Conservation (phyloP, 306 rosid species). For the Ormosia emarginata region DNA sequence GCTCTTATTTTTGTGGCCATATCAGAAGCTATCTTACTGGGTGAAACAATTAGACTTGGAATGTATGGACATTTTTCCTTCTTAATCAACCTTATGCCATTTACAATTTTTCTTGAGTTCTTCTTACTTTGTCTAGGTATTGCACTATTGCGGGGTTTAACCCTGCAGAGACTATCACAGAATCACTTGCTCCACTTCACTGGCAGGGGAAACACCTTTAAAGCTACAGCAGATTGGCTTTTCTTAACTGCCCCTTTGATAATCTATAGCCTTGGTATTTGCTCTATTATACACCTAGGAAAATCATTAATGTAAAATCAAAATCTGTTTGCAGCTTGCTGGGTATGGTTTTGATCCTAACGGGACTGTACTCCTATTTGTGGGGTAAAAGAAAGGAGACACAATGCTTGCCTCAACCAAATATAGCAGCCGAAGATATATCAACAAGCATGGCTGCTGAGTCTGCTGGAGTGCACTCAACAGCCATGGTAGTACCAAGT, state of each 20-base stretch:
- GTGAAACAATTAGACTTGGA: constrained; percentile 47
- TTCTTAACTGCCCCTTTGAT: neutral
- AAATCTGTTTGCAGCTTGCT: too few relatives aligned
- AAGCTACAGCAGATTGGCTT: neutral
- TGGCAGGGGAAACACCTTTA: neutral
- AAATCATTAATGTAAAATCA: too few relatives aligned
- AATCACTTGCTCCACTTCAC: neutral
- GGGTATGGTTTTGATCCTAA: too few relatives aligned
- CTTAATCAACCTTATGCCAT: neutral
- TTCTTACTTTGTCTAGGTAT: neutral
- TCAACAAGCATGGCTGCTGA: neutral
- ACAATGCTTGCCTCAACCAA: too few relatives aligned
- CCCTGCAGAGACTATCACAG: neutral
- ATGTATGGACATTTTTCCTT: constrained; percentile 34
- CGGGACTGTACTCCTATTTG: too few relatives aligned
- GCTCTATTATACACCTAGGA: too few relatives aligned
- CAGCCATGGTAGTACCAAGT: constrained; percentile 22
- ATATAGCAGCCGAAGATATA: too few relatives aligned
- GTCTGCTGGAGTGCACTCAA: constrained; percentile 10
- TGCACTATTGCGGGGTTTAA: neutral
- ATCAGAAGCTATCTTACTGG: constrained; percentile 50
- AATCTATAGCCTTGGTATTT: neutral
- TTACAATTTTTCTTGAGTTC: neutral
- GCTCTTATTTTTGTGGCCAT: constrained; percentile 59
- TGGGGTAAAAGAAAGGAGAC: too few relatives aligned